These are phyloP conservation scores for Volvariella volvacea DNA, from an alignment of 1,284 basidiomycete genomes.

Conservation along the genomic window DNA sequence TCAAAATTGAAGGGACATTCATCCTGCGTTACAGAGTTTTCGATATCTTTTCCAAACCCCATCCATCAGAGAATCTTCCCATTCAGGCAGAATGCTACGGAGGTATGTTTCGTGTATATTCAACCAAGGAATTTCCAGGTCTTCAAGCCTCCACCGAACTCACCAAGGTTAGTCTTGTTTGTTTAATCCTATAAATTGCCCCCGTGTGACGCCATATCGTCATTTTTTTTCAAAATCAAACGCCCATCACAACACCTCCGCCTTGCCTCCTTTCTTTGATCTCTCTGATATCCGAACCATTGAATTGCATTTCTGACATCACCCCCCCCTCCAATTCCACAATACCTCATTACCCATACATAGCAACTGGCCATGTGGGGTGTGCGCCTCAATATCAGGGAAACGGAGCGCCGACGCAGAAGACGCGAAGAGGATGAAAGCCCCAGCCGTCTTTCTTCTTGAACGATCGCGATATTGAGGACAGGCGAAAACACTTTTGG, in stretches of 20 bases:
- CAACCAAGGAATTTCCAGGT: slow-evolving; percentile 77
- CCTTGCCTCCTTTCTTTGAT: no score
- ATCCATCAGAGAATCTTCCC: slow-evolving; percentile 32
- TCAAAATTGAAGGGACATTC: slow-evolving; percentile 60
- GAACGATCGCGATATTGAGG: no score
- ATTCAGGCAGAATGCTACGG: slow-evolving; percentile 70
- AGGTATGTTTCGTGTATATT: slow-evolving; percentile 62
- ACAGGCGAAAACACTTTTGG: no score
- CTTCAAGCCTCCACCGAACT: slow-evolving; percentile 65
- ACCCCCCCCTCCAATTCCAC: neutral
- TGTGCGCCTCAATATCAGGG: slow-evolving; percentile 63
- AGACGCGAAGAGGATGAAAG: slow-evolving; percentile 31
- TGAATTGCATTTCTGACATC: no score
- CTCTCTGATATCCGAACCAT: no score
- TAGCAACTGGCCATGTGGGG: slow-evolving; percentile 65
- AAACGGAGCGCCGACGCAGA: slow-evolving; percentile 57
- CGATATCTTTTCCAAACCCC: slow-evolving; percentile 47
- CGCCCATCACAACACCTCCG: neutral
- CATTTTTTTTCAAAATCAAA: neutral
- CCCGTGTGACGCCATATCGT: neutral
- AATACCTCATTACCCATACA: neutral
- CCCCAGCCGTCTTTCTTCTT: slow-evolving; percentile 13
- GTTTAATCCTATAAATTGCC: neutral
- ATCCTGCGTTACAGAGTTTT: slow-evolving; percentile 63
- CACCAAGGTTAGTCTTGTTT: slow-evolving; percentile 49